Evolutionary conservation across 1,284 basidiomycete species (phyloP), one percentile per base, ranked within the genome.

Genomic region (Microbotryum intermedium): DNA sequence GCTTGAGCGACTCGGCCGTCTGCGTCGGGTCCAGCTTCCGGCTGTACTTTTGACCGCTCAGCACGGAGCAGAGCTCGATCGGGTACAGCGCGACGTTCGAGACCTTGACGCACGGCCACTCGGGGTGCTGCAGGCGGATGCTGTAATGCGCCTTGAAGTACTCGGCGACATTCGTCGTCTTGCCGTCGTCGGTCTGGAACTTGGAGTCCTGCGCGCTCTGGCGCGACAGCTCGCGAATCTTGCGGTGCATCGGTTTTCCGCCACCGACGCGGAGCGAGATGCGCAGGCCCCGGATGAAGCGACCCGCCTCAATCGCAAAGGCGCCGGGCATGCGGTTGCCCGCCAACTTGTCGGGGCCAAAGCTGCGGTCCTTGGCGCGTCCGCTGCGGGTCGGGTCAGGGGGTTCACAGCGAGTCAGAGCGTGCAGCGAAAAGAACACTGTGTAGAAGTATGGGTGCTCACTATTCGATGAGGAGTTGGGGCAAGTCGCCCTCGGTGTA

Each of bases 21-120:
- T 62, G 61, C 30, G 46, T 30, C 26, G 54, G 58, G 42, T 59
- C 54, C 26, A 57, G 51, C 47, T 56, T 59, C 16, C 44, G 42
- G 8, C 28, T 23, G 34, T 47, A 58, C 53, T 62, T 62, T 47
- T 62, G 60, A 3, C 55, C 54, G 9, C 21, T 23, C 18, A 55
- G 53, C 30, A 39, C 13, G 7, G 11, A 25, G 13, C 57, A 60
- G 23, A 64, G 23, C 53, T 64, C 62, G 30, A 64, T 50, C 3
- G 62, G 62, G 29, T 42, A 64, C 6, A 58, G 51, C 1, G 56
- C 62, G 18, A n/a, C 26, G 23, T 50, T 58, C 26, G 57, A 54
- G 50, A 64, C 53, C 4, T 47, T 53, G 3, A 64, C 47, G 42
- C 53, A 58, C 2, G 62, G 62, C 57, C 46, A 61, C 18, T 61